A percentile compares a stretch with the other conserved stretches of the same genome.
These are phyloP conservation scores for Pulveroboletus sp. DNA, from an alignment of 768 basidiomycete species.

Conservation along the genomic window DNA sequence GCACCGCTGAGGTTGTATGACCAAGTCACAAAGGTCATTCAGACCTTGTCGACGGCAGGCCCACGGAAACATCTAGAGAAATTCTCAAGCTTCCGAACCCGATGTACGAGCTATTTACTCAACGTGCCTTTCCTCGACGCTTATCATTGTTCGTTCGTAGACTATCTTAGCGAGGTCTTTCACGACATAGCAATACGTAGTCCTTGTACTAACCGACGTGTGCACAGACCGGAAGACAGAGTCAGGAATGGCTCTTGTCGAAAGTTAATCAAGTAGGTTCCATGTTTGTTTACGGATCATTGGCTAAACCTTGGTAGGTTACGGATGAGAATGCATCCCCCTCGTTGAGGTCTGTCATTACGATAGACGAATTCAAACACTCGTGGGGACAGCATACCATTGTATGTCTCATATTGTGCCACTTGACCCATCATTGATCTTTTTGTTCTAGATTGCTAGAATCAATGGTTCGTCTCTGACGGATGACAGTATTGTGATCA, in stretches of 20 bases:
- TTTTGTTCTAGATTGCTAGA: constrained; percentile 55
- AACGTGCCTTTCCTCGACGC: neutral
- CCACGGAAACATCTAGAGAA: constrained; percentile 60
- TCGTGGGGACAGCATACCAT: constrained; percentile 85
- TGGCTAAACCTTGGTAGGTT: constrained; percentile 40
- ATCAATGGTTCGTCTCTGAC: constrained; percentile 68
- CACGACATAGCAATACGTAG: neutral
- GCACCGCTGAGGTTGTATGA: constrained; percentile 60
- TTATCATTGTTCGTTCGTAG: constrained; percentile 35
- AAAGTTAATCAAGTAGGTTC: constrained; percentile 59
- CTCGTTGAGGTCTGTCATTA: constrained; percentile 54
- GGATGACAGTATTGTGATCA: constrained; percentile 63
- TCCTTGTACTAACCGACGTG: constrained; percentile 12
- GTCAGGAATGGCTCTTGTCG: constrained; percentile 73
- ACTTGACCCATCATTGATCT: neutral
- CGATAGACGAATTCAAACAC: constrained; percentile 71
- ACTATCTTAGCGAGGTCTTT: constrained; percentile 73
- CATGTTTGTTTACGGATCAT: constrained; percentile 1
- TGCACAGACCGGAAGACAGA: constrained; percentile 65
- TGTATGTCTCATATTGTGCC: constrained; percentile 36
- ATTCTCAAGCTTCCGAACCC: constrained; percentile 71
- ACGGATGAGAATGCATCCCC: constrained; percentile 60
- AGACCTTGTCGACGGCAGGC: constrained; percentile 64
- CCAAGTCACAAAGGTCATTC: constrained; percentile 56
- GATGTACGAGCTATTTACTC: constrained; percentile 49